Evolutionary conservation across 177 flowering plant species (phyloP), one percentile per base, ranked within the genome.

Genomic region (Vitis hybrid): DNA sequence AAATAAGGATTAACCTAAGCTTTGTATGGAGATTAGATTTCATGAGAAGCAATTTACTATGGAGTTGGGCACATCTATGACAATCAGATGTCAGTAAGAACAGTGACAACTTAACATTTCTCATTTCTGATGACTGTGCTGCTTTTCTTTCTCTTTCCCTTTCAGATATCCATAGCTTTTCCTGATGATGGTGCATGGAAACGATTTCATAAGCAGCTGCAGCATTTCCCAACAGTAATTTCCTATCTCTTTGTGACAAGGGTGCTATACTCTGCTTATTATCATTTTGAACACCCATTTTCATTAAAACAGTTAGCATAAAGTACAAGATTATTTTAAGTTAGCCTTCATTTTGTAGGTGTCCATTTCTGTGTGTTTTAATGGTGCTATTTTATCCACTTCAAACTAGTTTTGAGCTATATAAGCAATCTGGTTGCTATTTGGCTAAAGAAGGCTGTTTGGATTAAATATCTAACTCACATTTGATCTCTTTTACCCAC

Each of bases 131-230:
- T 0, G n/a, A 33, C 15, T 56, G 3, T 66, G 3, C 10, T 11
- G 12, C 19, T 59, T 19, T 14, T 59, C 33, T 14, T 63, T 75
- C 51, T 50, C 55, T 67, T 18, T 61, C 56, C 47, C 9, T 38
- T 68, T 5, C 81, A 94, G 98, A 90, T 94, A 76, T 67, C 97
- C 50, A 88, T 96, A 77, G 98, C 98, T 69, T 96, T 96, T 82
- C 98, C 97, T 52, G 99, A 95, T 85, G 99, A 95, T 79, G 99
- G 99, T 79, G 95, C 99, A 66, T 95, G 97, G 95, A 96, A 96
- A 78, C 77, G 98, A 73, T 96, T 96, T 80, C 90, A 92, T 78
- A 96, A 87, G 83, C 98, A 89, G 83, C 89, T 96, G 77, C 97
- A 96, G 77, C 98, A 96, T 83, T 96, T 92, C 68, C 99, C 98